These are phyloP conservation scores for Plasmodium yoelii DNA, from an alignment of 169 alveolate genomes.

Conservation along the genomic window DNA sequence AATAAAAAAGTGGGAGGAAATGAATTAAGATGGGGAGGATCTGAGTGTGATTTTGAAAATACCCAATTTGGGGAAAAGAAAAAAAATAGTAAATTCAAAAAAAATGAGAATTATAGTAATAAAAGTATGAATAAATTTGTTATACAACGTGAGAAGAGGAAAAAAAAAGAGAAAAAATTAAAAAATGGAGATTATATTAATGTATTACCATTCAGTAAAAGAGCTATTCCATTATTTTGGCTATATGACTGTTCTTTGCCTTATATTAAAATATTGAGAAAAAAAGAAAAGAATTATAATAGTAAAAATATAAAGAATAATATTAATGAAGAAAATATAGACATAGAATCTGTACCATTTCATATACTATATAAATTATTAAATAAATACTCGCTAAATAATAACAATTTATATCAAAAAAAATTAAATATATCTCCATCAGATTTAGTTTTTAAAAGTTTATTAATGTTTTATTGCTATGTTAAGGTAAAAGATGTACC, in stretches of 20 bases:
- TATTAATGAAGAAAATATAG: conserved; percentile 34
- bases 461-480: conserved; percentile 78
- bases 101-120: background rate
- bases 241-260: conserved; percentile 73
- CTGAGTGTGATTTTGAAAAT: conserved; percentile 26
- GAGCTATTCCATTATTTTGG: conserved; percentile 74
- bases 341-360: conserved; percentile 68
- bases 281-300: conserved; percentile 47
- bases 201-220: conserved; percentile 67
- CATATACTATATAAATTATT: conserved; percentile 45
- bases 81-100: conserved; percentile 10
- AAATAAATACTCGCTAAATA: conserved; percentile 57
- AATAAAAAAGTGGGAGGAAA: conserved; percentile 2
- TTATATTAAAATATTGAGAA: conserved; percentile 70
- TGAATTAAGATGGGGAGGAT: conserved; percentile 21
- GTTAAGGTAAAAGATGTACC: conserved; percentile 82
- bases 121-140: background rate
- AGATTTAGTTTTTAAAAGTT: conserved; percentile 75
- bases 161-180: conserved; percentile 22
- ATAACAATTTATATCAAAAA: conserved; percentile 69
- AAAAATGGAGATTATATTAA: conserved; percentile 40
- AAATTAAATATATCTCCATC: conserved; percentile 81
- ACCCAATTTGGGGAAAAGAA: background rate
- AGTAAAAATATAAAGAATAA: conserved; percentile 22
- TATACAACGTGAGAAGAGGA: conserved; percentile 15